Base-by-base conservation (phyloP, 257 asterid genomes). In the Galeopsis tetrahit region DNA sequence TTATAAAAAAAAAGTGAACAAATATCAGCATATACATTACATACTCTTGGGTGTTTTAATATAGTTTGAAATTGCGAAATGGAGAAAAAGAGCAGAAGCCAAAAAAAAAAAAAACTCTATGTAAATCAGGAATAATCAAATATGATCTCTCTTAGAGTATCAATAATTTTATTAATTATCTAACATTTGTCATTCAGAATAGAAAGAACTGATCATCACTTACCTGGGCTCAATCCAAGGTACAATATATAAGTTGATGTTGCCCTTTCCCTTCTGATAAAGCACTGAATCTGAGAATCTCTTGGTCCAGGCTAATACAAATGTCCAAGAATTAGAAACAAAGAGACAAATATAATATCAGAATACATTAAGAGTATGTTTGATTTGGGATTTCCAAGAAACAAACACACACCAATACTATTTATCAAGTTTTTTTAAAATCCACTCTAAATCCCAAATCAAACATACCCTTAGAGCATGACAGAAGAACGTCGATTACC, bases 181-280 rank as follows among this genome's bases (percentile, higher is more conserved):
- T 6, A 62, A 60, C 51, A 38, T 32, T 21, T 46, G 4, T 38
- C 10, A 21, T 40, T 35, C 63, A 52, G 34, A 31, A 52, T n/a
- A 36, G 59, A 43, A 13, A 55, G 6, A 39, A 66, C 21, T 4
- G 49, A 62, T 66, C 65, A 48, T 76, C 36, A 75, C 69, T 81
- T 79, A 85, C 96, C 90, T 59, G 95, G 96, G 79, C 80, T 82
- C 80, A 90, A 67, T 68, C 96, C 96, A 36, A 90, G 89, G 80
- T 82, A 88, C 79, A 86, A 75, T 48, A 78, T 72, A 69, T 75
- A 88, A 10, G 86, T 86, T 7, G 95, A 90, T 42, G 88, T 80
- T 17, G 79, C 84, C 81, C 90, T 82, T 36, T 88, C 97, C 82
- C 96, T 90, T 84, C 83, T 78, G 76, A 90, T 86, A 77, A 81